Evolutionary conservation across 129 eudicot species (phyloP).

Genomic region (Pseudognaphalium luteoalbum): DNA sequence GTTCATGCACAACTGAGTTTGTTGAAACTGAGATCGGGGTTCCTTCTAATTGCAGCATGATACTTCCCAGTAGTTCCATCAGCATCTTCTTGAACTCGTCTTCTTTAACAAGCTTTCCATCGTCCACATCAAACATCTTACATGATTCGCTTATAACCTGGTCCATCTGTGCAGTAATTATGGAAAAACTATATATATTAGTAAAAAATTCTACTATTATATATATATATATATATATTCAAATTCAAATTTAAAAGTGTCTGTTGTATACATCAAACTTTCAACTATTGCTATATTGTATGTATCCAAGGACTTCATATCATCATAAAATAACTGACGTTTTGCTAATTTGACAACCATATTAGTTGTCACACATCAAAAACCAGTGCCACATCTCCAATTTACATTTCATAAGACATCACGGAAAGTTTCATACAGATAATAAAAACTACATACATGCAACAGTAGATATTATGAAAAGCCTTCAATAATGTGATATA

Average conservation of each 20-base stretch:
- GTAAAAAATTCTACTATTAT: background rate
- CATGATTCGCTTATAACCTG: constrained; percentile 47
- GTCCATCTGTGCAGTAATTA: constrained; percentile 62
- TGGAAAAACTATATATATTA: constrained; percentile 5
- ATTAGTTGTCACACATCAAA: too few relatives aligned
- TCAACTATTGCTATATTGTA: too few relatives aligned
- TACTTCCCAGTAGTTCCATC: constrained; percentile 74
- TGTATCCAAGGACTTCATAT: too few relatives aligned
- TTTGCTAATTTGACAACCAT: too few relatives aligned
- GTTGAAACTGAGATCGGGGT: constrained; percentile 70
- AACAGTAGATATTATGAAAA: too few relatives aligned
- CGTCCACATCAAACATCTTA: constrained; percentile 76
- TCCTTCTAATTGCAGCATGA: constrained; percentile 85
- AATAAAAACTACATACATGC: background rate
- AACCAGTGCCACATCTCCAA: too few relatives aligned
- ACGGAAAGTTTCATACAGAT: background rate
- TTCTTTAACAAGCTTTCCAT: constrained; percentile 74
- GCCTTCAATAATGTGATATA: background rate
- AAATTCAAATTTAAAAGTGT: too few relatives aligned
- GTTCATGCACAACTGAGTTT: constrained; percentile 92
- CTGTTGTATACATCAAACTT: too few relatives aligned
- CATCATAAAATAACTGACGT: too few relatives aligned
- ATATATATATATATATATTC: too few relatives aligned
- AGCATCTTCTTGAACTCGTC: constrained; percentile 84
- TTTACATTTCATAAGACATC: too few relatives aligned